phyloP scores from a whole-genome alignment of 176 grass and related monocot species.

The Lolium rigidum region DNA sequence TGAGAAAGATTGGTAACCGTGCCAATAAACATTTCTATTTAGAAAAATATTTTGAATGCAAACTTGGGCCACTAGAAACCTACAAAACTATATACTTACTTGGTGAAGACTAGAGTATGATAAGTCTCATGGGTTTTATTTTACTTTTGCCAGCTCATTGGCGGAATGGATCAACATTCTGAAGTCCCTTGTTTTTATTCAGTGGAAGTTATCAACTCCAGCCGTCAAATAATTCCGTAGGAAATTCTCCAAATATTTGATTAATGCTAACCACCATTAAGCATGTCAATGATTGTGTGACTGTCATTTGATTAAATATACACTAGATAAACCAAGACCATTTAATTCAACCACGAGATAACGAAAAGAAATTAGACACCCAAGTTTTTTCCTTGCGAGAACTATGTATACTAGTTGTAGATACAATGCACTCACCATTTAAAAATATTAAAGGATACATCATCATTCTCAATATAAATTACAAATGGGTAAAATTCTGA shows the following conservation, averaged over 20 bases:
- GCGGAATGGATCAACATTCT: constrained; percentile 36
- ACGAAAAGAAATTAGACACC: background rate
- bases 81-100: background rate
- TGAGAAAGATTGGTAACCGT: background rate
- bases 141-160: constrained; percentile 36
- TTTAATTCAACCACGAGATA: background rate
- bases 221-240: constrained; percentile 10
- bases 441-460: background rate
- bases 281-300: background rate
- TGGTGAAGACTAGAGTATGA: background rate
- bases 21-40: background rate
- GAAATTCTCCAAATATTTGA: background rate
- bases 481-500: too few species aligned
- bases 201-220: constrained; percentile 32
- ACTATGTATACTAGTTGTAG: background rate
- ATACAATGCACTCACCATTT: background rate
- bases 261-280: constrained; percentile 26
- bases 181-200: constrained; percentile 8
- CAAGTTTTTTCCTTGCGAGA: background rate
- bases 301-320: background rate
- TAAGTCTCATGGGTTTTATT: constrained; percentile 1
- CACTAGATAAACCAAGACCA: background rate
- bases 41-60: background rate
- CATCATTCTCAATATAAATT: background rate
- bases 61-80: background rate